Evolutionary conservation across 1,284 basidiomycete species (phyloP).

Genomic region (Austroboletus olivaceoglutinosus): DNA sequence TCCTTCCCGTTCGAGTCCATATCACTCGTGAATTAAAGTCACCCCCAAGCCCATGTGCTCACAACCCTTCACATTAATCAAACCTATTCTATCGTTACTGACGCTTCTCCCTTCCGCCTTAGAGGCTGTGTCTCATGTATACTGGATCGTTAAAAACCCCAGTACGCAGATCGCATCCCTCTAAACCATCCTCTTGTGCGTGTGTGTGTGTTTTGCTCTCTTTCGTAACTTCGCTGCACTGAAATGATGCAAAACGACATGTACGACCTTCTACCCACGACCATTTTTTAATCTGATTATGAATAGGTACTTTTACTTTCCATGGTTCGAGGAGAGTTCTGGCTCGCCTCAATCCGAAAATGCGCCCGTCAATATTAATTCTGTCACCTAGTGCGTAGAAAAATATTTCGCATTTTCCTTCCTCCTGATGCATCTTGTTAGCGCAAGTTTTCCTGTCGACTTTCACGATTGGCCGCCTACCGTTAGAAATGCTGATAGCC

Average conservation of each 20-base stretch:
- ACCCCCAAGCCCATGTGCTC: neutral
- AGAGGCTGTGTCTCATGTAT: conserved; percentile 17
- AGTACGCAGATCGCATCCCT: neutral
- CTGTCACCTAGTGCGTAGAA: conserved; percentile 6
- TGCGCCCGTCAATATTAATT: neutral
- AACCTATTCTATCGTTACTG: neutral
- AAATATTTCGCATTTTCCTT: neutral
- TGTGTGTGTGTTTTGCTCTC: neutral
- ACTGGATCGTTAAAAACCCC: conserved; percentile 8
- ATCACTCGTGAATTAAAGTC: neutral
- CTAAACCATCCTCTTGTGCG: neutral
- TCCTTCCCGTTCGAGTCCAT: neutral
- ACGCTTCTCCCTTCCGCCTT: neutral
- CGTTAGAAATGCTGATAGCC: neutral
- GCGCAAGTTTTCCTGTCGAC: neutral
- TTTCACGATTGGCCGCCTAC: neutral
- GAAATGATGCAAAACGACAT: conserved; percentile 10
- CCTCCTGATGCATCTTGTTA: conserved; percentile 8
- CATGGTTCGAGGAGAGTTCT: neutral
- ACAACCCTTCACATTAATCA: neutral
- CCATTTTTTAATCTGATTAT: conserved; percentile 2
- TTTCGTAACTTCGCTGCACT: neutral
- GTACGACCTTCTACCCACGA: conserved; percentile 5
- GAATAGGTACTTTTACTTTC: conserved; percentile 2
- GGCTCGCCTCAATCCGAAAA: neutral